A percentile compares a stretch with the other conserved stretches of the same genome.
These are phyloP conservation scores for Pestalotiopsis sp. DNA, from an alignment of 2,329 filamentous ascomycete species.

Conservation along the genomic window DNA sequence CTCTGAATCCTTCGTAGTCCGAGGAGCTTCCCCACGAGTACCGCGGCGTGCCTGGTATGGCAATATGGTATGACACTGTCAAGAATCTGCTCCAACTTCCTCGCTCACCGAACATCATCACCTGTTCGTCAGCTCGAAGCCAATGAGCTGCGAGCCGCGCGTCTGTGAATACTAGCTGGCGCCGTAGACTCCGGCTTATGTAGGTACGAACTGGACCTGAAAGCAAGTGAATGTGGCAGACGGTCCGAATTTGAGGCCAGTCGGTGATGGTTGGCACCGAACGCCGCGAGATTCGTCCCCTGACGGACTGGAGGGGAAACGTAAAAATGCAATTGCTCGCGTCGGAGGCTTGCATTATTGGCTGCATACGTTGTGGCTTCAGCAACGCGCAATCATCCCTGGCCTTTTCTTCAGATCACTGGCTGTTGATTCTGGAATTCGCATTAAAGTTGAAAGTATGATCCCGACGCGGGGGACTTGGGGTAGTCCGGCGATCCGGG, in stretches of 20 bases:
- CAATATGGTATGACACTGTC: neutral
- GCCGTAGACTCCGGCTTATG: neutral
- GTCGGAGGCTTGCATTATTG: neutral
- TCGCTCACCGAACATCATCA: neutral
- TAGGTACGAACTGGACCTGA: neutral
- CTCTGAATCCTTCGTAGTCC: neutral
- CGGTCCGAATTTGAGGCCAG: neutral
- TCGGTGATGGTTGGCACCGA: neutral
- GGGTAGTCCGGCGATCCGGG: slow-evolving; percentile 6
- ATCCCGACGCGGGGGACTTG: slow-evolving; percentile 2
- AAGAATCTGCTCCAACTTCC: neutral
- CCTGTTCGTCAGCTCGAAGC: neutral
- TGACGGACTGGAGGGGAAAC: neutral
- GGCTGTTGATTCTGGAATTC: neutral
- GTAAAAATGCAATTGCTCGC: neutral
- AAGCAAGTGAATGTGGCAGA: neutral
- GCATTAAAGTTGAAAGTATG: slow-evolving; percentile 12
- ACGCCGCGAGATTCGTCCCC: neutral
- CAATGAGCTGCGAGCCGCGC: neutral
- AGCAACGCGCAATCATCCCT: neutral
- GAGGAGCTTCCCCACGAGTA: neutral
- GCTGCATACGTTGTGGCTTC: neutral
- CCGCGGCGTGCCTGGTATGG: neutral
- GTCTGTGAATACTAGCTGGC: neutral
- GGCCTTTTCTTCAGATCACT: neutral